Percentiles rank a stretch among this genome's conserved stretches.
Conservation (phyloP, 257 asterid genomes). For the Lycium barbarum region DNA sequence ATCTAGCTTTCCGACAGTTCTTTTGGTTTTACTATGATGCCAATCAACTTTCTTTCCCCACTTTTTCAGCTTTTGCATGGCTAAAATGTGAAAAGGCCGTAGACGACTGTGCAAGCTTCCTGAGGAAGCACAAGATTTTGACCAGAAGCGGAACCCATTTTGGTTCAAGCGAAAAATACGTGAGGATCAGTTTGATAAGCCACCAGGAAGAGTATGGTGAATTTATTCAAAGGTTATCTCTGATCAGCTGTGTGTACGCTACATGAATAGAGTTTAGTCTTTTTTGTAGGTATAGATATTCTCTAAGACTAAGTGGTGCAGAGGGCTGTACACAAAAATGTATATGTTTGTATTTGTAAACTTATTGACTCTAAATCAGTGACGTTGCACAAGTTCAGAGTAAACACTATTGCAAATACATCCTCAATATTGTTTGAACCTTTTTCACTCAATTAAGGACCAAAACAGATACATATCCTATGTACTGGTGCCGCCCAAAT, state of each 20-base stretch:
- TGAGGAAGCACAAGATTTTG: slow-evolving; percentile 63
- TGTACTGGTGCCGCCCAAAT: background rate
- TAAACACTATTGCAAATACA: background rate
- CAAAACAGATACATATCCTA: background rate
- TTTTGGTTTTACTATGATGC: background rate
- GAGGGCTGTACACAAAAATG: background rate
- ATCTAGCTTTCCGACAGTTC: background rate
- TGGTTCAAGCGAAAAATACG: slow-evolving; percentile 63
- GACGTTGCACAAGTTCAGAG: background rate
- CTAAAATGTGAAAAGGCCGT: slow-evolving; percentile 70
- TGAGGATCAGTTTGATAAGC: slow-evolving; percentile 69
- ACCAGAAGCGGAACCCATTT: slow-evolving; percentile 80
- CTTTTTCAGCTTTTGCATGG: slow-evolving; percentile 81
- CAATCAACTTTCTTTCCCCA: background rate
- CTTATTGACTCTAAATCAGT: background rate
- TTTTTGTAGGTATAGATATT: slow-evolving; percentile 16
- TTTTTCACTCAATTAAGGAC: background rate
- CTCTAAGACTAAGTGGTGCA: slow-evolving; percentile 25
- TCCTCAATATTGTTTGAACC: background rate
- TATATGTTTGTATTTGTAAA: background rate
- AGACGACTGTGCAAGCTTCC: slow-evolving; percentile 75
- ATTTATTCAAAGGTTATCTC: slow-evolving; percentile 58
- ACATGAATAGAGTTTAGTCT: background rate
- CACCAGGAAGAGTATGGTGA: slow-evolving; percentile 63
- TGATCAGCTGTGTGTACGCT: slow-evolving; percentile 38